Evolutionary conservation across 148 eudicot genomes (phyloP), one percentile per base, ranked within the genome.

Genomic region (Heliosperma pusillum): DNA sequence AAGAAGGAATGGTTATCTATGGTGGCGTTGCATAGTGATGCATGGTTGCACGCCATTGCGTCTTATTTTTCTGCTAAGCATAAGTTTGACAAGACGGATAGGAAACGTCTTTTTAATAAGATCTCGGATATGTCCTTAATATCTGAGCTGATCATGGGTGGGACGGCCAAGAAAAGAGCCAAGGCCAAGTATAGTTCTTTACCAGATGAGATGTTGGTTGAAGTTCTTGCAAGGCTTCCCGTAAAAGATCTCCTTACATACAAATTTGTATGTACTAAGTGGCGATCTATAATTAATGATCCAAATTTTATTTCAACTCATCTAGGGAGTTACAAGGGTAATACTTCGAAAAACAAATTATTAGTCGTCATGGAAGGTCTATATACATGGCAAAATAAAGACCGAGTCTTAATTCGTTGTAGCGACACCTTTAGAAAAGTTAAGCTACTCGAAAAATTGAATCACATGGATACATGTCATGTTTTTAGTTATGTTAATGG

Each of bases 401-500:
- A 30, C 1, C 68, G 45, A 9, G 36, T 66, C 10, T n/a, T 73
- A 29, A 67, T 78, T 3, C 81, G 81, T 20, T 60, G 72, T 44
- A 47, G 77, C 59, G 81, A 78, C 59, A 78, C 73, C 1, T 73
- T 42, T 58, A 67, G 81, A 19, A 44, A 67, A 29, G 73, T 58
- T 16, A 58, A 4, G 29, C 27, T 11, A 10, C 7, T 78, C 42
- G 21, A 57, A 40, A 6, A 6, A 58, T 66, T 27, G 3, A 36
- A 29, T 29, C 2, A 29, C 30, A 29, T 29, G 30, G 30, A 29
- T 29, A 29, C 2, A 29, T 24, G 72, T 52, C 26, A 7, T 52
- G 3, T 21, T 42, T 11, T 78, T 50, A 42, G 72, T 72, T 72
- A 67, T 21, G 42, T 73, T 1, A 67, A 73, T 27, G 73, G 77